Evolutionary conservation across 2,329 filamentous ascomycete species (phyloP).

Genomic region (Seiridium cupressi): DNA sequence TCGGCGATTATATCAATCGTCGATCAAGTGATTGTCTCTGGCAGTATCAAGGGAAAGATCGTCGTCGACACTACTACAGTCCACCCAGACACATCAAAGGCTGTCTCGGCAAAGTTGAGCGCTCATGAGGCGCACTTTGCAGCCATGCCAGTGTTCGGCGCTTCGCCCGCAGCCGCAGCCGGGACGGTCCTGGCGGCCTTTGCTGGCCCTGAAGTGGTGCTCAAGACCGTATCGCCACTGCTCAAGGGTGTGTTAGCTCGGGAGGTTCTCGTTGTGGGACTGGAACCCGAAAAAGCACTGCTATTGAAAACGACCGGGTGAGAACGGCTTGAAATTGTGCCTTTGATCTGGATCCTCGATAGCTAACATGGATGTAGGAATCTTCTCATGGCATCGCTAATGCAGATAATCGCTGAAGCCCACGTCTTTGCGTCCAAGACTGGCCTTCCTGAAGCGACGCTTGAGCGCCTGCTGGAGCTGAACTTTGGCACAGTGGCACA

Average conservation of each 20-base stretch:
- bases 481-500: constrained; percentile 36
- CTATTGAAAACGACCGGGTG: constrained; percentile 48
- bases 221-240: constrained; percentile 34
- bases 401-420: constrained; percentile 47
- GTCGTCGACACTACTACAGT: constrained; percentile 50
- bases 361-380: constrained; percentile 30
- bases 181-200: constrained; percentile 45
- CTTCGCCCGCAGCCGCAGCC: constrained; percentile 43
- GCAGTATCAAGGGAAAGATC: constrained; percentile 34
- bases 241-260: constrained; percentile 40
- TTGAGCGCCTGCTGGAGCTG: constrained; percentile 41
- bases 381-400: constrained; percentile 46
- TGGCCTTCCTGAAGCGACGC: constrained; percentile 33
- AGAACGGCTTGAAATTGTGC: constrained; percentile 1
- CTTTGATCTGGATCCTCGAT: no score
- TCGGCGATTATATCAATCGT: constrained; percentile 32
- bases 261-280: constrained; percentile 39
- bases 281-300: constrained; percentile 39
- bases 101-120: constrained; percentile 24
- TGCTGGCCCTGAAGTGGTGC: constrained; percentile 36
- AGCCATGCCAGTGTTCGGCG: constrained; percentile 48
- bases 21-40: constrained; percentile 17
- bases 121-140: constrained; percentile 34
- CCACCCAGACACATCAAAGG: constrained; percentile 39
- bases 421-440: constrained; percentile 48